Conservation (phyloP, 768 basidiomycete species). For the Suillus fuscotomentosus region DNA sequence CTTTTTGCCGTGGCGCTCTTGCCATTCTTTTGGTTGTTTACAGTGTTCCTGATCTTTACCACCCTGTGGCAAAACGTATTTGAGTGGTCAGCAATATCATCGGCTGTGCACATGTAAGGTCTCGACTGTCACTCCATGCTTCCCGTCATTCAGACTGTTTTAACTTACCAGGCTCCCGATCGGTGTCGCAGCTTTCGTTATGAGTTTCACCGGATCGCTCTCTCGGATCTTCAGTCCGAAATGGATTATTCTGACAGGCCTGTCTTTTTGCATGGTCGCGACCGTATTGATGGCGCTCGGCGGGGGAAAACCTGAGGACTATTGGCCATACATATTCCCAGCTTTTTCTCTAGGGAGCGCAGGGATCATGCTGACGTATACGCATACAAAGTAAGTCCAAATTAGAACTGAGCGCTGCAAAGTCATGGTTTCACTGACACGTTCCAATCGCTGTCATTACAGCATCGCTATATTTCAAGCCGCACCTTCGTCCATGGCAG, state of each 20-base stretch:
- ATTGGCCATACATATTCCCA: conserved; percentile 49
- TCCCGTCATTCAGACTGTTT: conserved; percentile 2
- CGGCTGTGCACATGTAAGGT: conserved; percentile 39
- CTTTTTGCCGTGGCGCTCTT: conserved; percentile 36
- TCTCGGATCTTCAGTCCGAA: conserved; percentile 29
- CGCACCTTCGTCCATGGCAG: conserved; percentile 46
- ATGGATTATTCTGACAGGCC: conserved; percentile 44
- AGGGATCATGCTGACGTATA: conserved; percentile 45
- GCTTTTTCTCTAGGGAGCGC: conserved; percentile 47
- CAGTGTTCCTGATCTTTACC: conserved; percentile 33
- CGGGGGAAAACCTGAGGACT: conserved; percentile 36
- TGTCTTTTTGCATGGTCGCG: conserved; percentile 35
- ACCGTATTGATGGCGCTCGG: conserved; percentile 44
- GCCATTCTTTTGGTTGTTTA: conserved; percentile 43
- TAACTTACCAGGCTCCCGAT: conserved; percentile 36
- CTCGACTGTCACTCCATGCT: conserved; percentile 1
- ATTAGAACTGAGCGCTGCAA: too few relatives aligned
- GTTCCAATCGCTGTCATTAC: neutral
- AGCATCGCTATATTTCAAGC: conserved; percentile 53
- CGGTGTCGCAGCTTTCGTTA: conserved; percentile 36
- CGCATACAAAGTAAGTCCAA: conserved; percentile 44
- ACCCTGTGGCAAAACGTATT: conserved; percentile 33
- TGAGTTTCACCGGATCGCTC: conserved; percentile 34
- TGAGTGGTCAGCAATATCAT: conserved; percentile 28
- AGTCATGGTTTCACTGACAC: neutral